Conservation (phyloP, 805 yeast genomes). For the Candida silvicultrix region DNA sequence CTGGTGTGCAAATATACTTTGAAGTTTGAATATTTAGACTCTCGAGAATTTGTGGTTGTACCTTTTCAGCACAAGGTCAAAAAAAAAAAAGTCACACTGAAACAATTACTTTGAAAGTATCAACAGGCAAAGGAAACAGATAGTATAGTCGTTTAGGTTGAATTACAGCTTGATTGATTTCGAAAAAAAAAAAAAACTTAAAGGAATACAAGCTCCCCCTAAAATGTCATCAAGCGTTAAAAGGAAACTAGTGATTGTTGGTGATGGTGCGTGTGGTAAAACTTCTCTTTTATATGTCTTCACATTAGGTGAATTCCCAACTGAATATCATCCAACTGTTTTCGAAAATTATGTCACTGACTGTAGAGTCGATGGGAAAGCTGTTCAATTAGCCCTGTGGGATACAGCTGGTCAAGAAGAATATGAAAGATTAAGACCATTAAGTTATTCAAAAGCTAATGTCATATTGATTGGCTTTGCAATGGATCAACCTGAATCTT, state of each 20-base stretch:
- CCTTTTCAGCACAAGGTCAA: neutral
- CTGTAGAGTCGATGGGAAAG: slow-evolving; percentile 89
- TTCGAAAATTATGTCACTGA: slow-evolving; percentile 93
- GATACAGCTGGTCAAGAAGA: slow-evolving; percentile 98
- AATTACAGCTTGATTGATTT: no score
- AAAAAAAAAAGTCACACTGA: no score
- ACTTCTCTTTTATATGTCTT: slow-evolving; percentile 87
- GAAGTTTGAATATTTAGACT: neutral
- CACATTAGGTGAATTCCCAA: slow-evolving; percentile 88
- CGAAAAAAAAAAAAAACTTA: no score
- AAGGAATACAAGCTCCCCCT: no score
- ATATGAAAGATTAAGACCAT: slow-evolving; percentile 82
- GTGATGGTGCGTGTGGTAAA: slow-evolving; percentile 95
- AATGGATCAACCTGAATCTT: slow-evolving; percentile 75
- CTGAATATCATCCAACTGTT: slow-evolving; percentile 90
- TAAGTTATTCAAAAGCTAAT: slow-evolving; percentile 84
- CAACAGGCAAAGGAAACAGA: no score
- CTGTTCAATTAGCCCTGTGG: slow-evolving; percentile 85
- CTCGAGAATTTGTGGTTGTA: neutral
- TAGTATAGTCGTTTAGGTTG: no score
- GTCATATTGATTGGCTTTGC: slow-evolving; percentile 84
- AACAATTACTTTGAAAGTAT: no score
- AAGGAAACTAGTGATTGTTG: slow-evolving; percentile 83
- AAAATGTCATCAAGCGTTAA: slow-evolving; percentile 29
- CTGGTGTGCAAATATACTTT: neutral